Evolutionary conservation across 805 yeast species (phyloP).

Genomic region (Brettanomyces nanus): DNA sequence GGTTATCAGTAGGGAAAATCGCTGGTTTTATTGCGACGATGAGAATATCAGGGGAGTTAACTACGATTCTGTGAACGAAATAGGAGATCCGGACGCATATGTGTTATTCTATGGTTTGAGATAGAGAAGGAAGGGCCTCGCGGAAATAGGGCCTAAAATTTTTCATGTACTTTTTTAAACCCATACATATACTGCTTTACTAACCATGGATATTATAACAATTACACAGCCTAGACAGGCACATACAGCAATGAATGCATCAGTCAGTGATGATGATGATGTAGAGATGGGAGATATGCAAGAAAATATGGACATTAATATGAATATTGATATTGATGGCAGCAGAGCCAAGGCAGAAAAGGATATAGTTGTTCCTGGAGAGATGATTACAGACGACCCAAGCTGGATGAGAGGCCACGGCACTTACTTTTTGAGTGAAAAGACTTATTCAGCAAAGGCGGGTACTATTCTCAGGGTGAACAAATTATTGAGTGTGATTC

Average conservation of each 20-base stretch:
- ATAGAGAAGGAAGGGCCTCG: not conserved
- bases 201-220: slow-evolving; percentile 15
- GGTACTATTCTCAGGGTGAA: slow-evolving; percentile 85
- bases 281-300: slow-evolving; percentile 14
- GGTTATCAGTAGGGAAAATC: slow-evolving; percentile 44
- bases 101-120: slow-evolving; percentile 52
- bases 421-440: slow-evolving; percentile 68
- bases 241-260: slow-evolving; percentile 8
- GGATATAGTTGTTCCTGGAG: slow-evolving; percentile 86
- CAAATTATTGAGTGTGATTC: slow-evolving; percentile 74
- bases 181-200: too few relatives aligned
- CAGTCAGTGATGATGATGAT: slow-evolving; percentile 14
- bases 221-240: slow-evolving; percentile 17
- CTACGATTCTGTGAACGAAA: slow-evolving; percentile 28
- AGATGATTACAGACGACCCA: slow-evolving; percentile 89
- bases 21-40: slow-evolving; percentile 73
- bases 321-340: slow-evolving; percentile 1
- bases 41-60: slow-evolving; percentile 42
- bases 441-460: slow-evolving; percentile 85
- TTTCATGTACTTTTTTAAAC: too few relatives aligned
- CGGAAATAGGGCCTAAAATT: too few relatives aligned
- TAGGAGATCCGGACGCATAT: slow-evolving; percentile 49
- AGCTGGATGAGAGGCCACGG: slow-evolving; percentile 99
- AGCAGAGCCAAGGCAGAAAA: slow-evolving; percentile 14
- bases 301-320: slow-evolving; percentile 10